Percentiles rank a stretch among this genome's conserved stretches.
These are phyloP conservation scores for Aspergillus sclerotialis DNA, from an alignment of 2,329 filamentous ascomycete species.

Conservation along the genomic window DNA sequence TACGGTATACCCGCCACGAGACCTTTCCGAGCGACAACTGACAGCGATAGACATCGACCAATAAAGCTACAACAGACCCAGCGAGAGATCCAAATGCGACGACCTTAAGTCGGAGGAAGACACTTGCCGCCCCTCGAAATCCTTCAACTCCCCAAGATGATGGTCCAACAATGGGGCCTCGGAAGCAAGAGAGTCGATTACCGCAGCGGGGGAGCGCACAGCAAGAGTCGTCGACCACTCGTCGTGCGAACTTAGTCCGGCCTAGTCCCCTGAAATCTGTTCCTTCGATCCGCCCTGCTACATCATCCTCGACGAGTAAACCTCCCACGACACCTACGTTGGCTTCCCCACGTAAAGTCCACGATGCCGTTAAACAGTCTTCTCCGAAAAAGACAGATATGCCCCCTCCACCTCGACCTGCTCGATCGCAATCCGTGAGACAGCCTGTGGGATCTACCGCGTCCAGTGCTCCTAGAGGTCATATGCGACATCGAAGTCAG, in stretches of 20 bases:
- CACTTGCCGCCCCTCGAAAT: conserved; percentile 25
- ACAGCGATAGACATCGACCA: conserved; percentile 4
- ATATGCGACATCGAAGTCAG: conserved; percentile 32
- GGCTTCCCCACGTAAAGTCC: conserved; percentile 18
- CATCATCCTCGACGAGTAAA: conserved; percentile 10
- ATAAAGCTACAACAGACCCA: conserved; percentile 10
- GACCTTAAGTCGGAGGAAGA: conserved; percentile 18
- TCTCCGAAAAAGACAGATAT: conserved; percentile 26
- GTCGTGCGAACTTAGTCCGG: conserved; percentile 24
- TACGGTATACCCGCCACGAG: conserved; percentile 3
- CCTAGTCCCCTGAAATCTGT: conserved; percentile 16
- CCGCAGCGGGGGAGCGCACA: conserved; percentile 9
- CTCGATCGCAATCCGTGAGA: conserved; percentile 30
- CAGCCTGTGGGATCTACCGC: conserved; percentile 20
- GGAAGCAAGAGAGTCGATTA: conserved; percentile 11
- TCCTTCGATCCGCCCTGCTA: conserved; percentile 2
- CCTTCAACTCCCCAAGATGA: conserved; percentile 13
- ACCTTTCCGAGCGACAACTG: conserved; percentile 7
- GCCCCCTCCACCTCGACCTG: conserved; percentile 26
- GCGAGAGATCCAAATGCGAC: conserved; percentile 11
- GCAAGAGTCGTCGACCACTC: conserved; percentile 4
- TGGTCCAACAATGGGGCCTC: conserved; percentile 6
- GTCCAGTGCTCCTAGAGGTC: conserved; percentile 13
- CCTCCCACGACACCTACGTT: conserved; percentile 12
- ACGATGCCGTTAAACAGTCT: conserved; percentile 6